Base-by-base conservation (phyloP, 1,284 basidiomycete species). In the Somion occarium region DNA sequence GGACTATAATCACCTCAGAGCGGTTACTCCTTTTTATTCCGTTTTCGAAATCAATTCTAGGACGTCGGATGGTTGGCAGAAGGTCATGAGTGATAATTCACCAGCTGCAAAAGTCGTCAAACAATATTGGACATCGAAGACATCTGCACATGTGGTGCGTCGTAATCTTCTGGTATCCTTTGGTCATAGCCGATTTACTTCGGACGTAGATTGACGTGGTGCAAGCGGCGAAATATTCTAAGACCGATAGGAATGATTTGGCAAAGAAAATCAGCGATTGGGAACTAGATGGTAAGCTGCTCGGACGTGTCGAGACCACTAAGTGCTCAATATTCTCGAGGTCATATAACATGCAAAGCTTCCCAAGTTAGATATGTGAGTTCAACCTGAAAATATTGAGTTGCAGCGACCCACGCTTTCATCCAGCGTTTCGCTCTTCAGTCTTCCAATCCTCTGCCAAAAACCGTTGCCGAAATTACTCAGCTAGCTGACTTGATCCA, bases 11-110 rank as follows among this genome's bases (percentile, higher is more conserved):
- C 70, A 71, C 47, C 63, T 80, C 9, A 67, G 77, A 11, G 73
- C 74, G 2, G 62, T 70, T 27, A 76, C 76, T 0, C 74, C 75
- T 0, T 73, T 69, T 53, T 80, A 74, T 54, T 66, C 72, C 1
- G 54, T 69, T 4, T 79, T 76, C 57, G 68, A 73, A 30, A 65
- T 78, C 52, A 69, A 64, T 3, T 57, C 62, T 5, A 60, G 62
- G 18, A 53, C 54, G 11, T 48, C 52, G 2, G 51, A 52, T 2
- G 66, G 64, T 1, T 70, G 64, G 62, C 19, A 58, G n/a, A 64
- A 67, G 30, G 63, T 76, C 5, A 44, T 65, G 44, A 55, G 55
- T 5, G 70, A 74, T 51, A 61, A 56, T 2, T 69, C 66, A 3
- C 52, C 58, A 13, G 66, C 67, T 11, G 73, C 73, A 0, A 64